phyloP scores from a whole-genome alignment of 345 rosid genomes.

The Rubroshorea leprosula region DNA sequence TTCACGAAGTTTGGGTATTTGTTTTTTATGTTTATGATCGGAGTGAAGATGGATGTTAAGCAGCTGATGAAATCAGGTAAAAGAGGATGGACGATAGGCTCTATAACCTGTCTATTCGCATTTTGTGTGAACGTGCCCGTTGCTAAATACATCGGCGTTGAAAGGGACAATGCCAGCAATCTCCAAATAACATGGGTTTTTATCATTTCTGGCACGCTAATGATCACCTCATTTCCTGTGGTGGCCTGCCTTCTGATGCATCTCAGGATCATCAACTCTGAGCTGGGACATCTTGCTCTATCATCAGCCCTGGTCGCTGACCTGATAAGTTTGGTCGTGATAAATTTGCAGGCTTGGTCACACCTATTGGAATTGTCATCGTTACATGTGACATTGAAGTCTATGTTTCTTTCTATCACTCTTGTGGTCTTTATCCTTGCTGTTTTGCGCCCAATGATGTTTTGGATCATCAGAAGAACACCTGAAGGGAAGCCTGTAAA shows the following conservation, averaged over 20 bases:
- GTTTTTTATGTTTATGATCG: slow-evolving; percentile 27
- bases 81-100: slow-evolving; percentile 13
- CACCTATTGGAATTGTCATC: background rate
- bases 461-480: slow-evolving; percentile 25
- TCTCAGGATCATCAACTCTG: slow-evolving; percentile 31
- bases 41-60: slow-evolving; percentile 28
- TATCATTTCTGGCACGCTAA: background rate
- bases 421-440: background rate
- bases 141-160: background rate
- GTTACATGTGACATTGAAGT: background rate
- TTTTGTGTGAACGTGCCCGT: background rate
- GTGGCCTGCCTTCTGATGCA: slow-evolving; percentile 28
- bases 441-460: slow-evolving; percentile 2
- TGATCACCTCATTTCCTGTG: slow-evolving; percentile 23
- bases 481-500: slow-evolving; percentile 28
- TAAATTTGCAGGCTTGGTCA: background rate
- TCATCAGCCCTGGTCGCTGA: slow-evolving; percentile 29
- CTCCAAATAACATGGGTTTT: background rate
- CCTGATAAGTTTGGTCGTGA: background rate
- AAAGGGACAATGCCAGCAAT: background rate
- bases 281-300: slow-evolving; percentile 32
- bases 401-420: background rate
- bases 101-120: slow-evolving; percentile 1
- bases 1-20: slow-evolving; percentile 22
- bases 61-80: slow-evolving; percentile 14